These are phyloP conservation scores for Fusarium foetens DNA, from an alignment of 2,329 filamentous ascomycete species.

Conservation along the genomic window DNA sequence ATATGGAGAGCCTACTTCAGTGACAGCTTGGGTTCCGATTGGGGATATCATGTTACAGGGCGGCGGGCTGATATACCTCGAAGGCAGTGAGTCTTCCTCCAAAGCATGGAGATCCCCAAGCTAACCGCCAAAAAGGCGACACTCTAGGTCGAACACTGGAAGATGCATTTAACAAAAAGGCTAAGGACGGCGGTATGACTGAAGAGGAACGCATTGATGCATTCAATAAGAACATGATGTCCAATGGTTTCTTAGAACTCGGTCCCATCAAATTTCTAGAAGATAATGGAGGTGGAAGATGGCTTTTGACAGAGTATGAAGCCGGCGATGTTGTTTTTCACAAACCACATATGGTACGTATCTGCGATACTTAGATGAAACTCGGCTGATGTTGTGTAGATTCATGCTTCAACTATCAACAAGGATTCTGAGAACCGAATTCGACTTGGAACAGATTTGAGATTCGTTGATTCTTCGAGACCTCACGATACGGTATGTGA, in stretches of 20 bases:
- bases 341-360: conserved; percentile 39
- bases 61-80: conserved; percentile 24
- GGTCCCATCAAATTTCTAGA: conserved; percentile 53
- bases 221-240: conserved; percentile 70
- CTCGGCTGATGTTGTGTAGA: not conserved
- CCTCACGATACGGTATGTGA: conserved; percentile 17
- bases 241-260: conserved; percentile 62
- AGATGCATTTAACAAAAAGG: conserved; percentile 38
- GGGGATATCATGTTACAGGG: conserved; percentile 52
- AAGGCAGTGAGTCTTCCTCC: conserved; percentile 12
- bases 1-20: conserved; percentile 62
- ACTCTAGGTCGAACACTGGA: conserved; percentile 11
- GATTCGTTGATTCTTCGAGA: conserved; percentile 27
- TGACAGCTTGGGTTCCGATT: conserved; percentile 69
- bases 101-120: not conserved
- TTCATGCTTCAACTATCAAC: conserved; percentile 30
- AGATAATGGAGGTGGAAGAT: conserved; percentile 41
- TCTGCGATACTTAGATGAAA: fast-evolving
- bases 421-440: conserved; percentile 21
- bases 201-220: conserved; percentile 62
- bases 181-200: conserved; percentile 55
- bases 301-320: conserved; percentile 52
- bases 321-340: conserved; percentile 56
- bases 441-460: conserved; percentile 24
- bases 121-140: not conserved